Conservation (phyloP, 2,329 filamentous ascomycete species). For the Ophiostoma sp. region DNA sequence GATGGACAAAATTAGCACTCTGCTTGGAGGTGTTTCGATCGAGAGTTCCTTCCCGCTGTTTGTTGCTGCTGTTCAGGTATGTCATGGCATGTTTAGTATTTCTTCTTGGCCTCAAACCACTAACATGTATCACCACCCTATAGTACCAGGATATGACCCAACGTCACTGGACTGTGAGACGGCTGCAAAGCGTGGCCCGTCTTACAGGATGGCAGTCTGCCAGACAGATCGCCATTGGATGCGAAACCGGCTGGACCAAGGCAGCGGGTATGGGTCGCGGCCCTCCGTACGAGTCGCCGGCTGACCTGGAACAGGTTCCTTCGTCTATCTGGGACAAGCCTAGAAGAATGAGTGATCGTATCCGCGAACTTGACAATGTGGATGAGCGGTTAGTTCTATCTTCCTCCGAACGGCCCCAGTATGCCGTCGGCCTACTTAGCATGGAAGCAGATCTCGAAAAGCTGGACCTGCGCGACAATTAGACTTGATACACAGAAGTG, state of each 20-base stretch:
- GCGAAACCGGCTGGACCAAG: slow-evolving; percentile 77
- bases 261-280: slow-evolving; percentile 68
- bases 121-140: neutral
- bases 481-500: neutral
- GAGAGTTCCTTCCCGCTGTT: slow-evolving; percentile 80
- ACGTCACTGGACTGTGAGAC: slow-evolving; percentile 69
- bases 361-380: slow-evolving; percentile 43
- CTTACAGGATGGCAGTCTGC: slow-evolving; percentile 86
- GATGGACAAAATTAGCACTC: slow-evolving; percentile 62
- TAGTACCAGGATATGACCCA: slow-evolving; percentile 68
- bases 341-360: slow-evolving; percentile 47
- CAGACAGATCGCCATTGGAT: slow-evolving; percentile 72
- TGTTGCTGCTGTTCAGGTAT: slow-evolving; percentile 69
- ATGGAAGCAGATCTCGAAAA: slow-evolving; percentile 70
- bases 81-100: slow-evolving; percentile 17
- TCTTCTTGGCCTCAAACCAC: neutral
- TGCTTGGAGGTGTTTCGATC: slow-evolving; percentile 73
- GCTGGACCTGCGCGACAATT: slow-evolving; percentile 44
- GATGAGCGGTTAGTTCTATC: slow-evolving; percentile 53
- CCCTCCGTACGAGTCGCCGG: slow-evolving; percentile 60
- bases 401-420: slow-evolving; percentile 60
- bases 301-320: slow-evolving; percentile 37
- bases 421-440: slow-evolving; percentile 71
- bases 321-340: slow-evolving; percentile 46
- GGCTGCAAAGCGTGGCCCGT: slow-evolving; percentile 68